Percentiles rank a stretch among this genome's conserved stretches.
These are phyloP conservation scores for Colletotrichum camelliae DNA, from an alignment of 2,329 filamentous ascomycete species.

Conservation along the genomic window DNA sequence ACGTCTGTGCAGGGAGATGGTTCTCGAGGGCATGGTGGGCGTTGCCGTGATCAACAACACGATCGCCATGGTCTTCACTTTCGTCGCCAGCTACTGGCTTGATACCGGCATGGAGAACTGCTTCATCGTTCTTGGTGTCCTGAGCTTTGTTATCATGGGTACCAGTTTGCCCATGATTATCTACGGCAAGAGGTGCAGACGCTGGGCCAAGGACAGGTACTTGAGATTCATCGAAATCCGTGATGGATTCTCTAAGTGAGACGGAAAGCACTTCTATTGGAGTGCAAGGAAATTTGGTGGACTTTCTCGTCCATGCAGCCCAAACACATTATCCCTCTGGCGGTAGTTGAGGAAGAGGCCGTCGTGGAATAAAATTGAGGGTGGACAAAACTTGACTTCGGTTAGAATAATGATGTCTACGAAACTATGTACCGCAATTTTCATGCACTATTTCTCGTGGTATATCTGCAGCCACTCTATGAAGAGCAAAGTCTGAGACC, in stretches of 20 bases:
- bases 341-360: not conserved
- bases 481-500: not conserved
- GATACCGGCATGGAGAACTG: slow-evolving; percentile 49
- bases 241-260: slow-evolving; percentile 36
- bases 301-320: not conserved
- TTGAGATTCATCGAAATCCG: slow-evolving; percentile 51
- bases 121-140: slow-evolving; percentile 56
- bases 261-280: not conserved
- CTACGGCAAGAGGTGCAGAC: slow-evolving; percentile 54
- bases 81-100: slow-evolving; percentile 55
- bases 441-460: no score
- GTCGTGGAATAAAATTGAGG: not conserved
- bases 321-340: not conserved
- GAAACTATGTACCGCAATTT: no score
- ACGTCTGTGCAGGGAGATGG: slow-evolving; percentile 43
- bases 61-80: slow-evolving; percentile 59
- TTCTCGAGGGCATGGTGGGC: slow-evolving; percentile 63
- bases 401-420: not conserved
- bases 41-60: slow-evolving; percentile 63
- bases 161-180: slow-evolving; percentile 59
- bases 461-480: not conserved
- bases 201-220: slow-evolving; percentile 53
- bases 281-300: no score
- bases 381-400: not conserved
- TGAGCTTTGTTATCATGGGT: slow-evolving; percentile 56